Percentiles rank a stretch among this genome's conserved stretches.
Conservation (phyloP, 2,329 filamentous ascomycete species). For the Hortaea werneckii region DNA sequence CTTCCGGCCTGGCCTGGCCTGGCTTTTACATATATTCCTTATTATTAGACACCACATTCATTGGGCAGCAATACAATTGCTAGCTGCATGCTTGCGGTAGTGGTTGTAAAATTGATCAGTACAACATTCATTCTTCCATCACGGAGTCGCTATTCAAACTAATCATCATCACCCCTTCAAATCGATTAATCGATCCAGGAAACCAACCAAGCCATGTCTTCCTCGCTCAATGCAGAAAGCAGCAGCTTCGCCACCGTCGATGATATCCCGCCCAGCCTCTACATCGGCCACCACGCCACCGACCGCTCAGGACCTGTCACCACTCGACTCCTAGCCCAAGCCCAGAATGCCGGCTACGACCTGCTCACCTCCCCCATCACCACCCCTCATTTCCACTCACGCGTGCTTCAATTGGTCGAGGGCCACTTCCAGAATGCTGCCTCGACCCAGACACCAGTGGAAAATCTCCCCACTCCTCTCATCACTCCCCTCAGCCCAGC, state of each 20-base stretch:
- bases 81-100: too few species aligned
- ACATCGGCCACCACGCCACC: slow-evolving; percentile 66
- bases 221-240: not conserved
- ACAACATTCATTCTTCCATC: too few species aligned
- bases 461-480: slow-evolving; percentile 33
- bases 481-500: slow-evolving; percentile 61
- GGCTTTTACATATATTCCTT: too few species aligned
- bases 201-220: too few species aligned
- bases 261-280: slow-evolving; percentile 45
- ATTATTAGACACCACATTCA: too few species aligned
- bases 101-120: too few species aligned
- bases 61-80: too few species aligned
- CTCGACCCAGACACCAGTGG: slow-evolving; percentile 28
- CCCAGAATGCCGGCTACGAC: slow-evolving; percentile 56
- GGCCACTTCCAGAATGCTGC: slow-evolving; percentile 42
- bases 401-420: slow-evolving; percentile 54
- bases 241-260: slow-evolving; percentile 3
- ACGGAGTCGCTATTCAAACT: too few species aligned
- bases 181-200: too few species aligned
- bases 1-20: too few species aligned
- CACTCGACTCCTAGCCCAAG: slow-evolving; percentile 54
- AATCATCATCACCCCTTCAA: too few species aligned
- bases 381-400: slow-evolving; percentile 58
- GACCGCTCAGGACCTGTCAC: slow-evolving; percentile 33
- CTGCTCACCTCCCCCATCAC: slow-evolving; percentile 73